Evolutionary conservation across 1,139 yeast species (phyloP).

Genomic region (Saccharomyces hybrid): DNA sequence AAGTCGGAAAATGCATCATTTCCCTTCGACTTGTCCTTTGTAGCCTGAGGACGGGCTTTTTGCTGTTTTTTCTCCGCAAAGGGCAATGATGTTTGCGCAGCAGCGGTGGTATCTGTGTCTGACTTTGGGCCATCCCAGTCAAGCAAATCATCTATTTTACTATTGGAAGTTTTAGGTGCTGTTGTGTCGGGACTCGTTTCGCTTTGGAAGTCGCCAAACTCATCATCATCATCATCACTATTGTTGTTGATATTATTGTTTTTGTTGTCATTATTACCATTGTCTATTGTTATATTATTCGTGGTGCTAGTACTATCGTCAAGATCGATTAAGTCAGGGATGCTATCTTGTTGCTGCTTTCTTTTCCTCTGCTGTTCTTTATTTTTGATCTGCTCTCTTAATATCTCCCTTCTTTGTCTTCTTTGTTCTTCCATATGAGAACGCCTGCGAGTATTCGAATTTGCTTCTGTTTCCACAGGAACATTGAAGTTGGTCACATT

Average conservation of each 20-base stretch:
- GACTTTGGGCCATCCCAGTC: background rate
- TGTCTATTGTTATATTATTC: background rate
- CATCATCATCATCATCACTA: conserved; percentile 27
- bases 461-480: conserved; percentile 3
- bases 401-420: conserved; percentile 30
- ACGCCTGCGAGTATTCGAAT: conserved; percentile 15
- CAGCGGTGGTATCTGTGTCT: background rate
- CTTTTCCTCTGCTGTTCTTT: conserved; percentile 28
- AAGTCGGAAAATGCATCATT: conserved; percentile 30
- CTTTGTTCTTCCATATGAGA: conserved; percentile 30
- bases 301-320: conserved; percentile 9
- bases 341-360: conserved; percentile 13
- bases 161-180: background rate
- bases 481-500: conserved; percentile 3
- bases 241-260: conserved; percentile 1
- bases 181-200: conserved; percentile 12
- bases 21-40: conserved; percentile 6
- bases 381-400: conserved; percentile 29
- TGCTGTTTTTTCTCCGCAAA: background rate
- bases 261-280: background rate
- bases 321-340: conserved; percentile 21
- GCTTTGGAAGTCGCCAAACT: conserved; percentile 33
- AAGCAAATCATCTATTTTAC: background rate
- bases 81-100: background rate
- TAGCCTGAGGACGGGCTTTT: background rate